These are phyloP conservation scores for Aspergillus clavatus DNA, from an alignment of 2,329 filamentous ascomycete genomes.

Conservation along the genomic window DNA sequence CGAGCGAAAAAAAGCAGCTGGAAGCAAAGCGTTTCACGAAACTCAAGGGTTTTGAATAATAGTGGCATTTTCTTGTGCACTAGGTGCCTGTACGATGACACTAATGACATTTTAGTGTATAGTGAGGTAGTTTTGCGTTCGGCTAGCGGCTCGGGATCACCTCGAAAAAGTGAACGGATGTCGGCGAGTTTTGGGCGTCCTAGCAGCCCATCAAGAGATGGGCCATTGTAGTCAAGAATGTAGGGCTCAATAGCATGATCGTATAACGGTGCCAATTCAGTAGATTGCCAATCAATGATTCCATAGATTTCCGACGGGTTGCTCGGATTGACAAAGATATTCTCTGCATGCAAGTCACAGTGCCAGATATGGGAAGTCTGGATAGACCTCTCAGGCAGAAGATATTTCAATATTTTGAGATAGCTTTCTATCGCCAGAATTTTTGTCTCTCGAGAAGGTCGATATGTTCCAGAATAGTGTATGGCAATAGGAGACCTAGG, in stretches of 20 bases:
- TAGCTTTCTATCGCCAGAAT: slow-evolving; percentile 11
- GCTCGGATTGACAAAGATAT: slow-evolving; percentile 21
- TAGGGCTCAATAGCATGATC: slow-evolving; percentile 5
- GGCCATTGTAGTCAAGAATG: slow-evolving; percentile 8
- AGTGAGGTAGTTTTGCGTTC: slow-evolving; percentile 21
- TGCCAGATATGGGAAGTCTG: slow-evolving; percentile 21
- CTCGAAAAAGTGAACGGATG: slow-evolving; percentile 13
- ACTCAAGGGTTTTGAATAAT: slow-evolving; percentile 29
- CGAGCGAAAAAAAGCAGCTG: slow-evolving; percentile 28
- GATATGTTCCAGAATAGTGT: slow-evolving; percentile 4
- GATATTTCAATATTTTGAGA: slow-evolving; percentile 3
- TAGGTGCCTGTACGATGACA: slow-evolving; percentile 23
- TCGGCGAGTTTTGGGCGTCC: slow-evolving; percentile 24
- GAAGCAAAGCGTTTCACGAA: slow-evolving; percentile 25
- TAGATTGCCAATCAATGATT: slow-evolving; percentile 12
- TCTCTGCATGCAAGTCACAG: slow-evolving; percentile 19
- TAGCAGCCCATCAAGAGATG: slow-evolving; percentile 1
- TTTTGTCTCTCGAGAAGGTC: neutral
- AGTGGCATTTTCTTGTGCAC: slow-evolving; percentile 13
- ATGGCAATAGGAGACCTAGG: slow-evolving; percentile 2
- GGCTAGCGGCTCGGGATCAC: slow-evolving; percentile 17
- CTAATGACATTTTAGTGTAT: slow-evolving; percentile 27
- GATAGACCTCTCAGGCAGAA: slow-evolving; percentile 14
- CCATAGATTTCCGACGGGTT: slow-evolving; percentile 3
- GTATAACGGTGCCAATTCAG: slow-evolving; percentile 7